Evolutionary conservation across 768 basidiomycete species (phyloP).

Genomic region (Neoboletus brunneissimus): DNA sequence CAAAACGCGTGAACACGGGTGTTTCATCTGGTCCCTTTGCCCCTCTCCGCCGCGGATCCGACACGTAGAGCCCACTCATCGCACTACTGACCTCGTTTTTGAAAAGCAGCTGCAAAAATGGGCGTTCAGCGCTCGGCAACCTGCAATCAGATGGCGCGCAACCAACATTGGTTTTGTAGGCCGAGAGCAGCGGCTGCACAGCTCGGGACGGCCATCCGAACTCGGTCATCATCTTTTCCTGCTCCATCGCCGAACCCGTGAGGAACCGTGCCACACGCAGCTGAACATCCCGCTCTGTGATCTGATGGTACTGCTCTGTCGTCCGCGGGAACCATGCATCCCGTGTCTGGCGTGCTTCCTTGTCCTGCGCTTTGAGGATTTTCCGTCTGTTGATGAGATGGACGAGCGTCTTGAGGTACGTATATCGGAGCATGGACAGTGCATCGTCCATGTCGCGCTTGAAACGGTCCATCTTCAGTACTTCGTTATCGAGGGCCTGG

Average conservation of each 20-base stretch:
- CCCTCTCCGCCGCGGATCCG: slow-evolving; percentile 22
- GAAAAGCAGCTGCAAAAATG: slow-evolving; percentile 17
- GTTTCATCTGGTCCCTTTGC: neutral
- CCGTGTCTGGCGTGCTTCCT: slow-evolving; percentile 20
- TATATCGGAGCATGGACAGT: slow-evolving; percentile 30
- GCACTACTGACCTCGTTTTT: slow-evolving; percentile 18
- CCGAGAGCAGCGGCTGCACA: slow-evolving; percentile 41
- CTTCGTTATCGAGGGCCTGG: slow-evolving; percentile 21
- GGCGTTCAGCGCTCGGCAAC: neutral
- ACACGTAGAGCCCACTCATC: slow-evolving; percentile 16
- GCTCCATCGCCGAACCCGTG: slow-evolving; percentile 18
- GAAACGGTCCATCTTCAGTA: slow-evolving; percentile 19
- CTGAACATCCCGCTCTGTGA: slow-evolving; percentile 41
- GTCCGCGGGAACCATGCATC: slow-evolving; percentile 35
- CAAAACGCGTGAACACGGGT: slow-evolving; percentile 15
- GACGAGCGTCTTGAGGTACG: slow-evolving; percentile 26
- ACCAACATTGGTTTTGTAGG: slow-evolving; percentile 44
- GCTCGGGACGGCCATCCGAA: slow-evolving; percentile 54
- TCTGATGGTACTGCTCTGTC: slow-evolving; percentile 28
- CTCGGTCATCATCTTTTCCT: slow-evolving; percentile 47
- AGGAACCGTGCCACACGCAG: slow-evolving; percentile 53
- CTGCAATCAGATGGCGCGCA: neutral
- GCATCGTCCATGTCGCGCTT: slow-evolving; percentile 29
- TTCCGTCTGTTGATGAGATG: slow-evolving; percentile 16
- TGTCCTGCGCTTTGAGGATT: slow-evolving; percentile 18